Base-by-base conservation (phyloP, 1,284 basidiomycete genomes). In the Athelia psychrophila region DNA sequence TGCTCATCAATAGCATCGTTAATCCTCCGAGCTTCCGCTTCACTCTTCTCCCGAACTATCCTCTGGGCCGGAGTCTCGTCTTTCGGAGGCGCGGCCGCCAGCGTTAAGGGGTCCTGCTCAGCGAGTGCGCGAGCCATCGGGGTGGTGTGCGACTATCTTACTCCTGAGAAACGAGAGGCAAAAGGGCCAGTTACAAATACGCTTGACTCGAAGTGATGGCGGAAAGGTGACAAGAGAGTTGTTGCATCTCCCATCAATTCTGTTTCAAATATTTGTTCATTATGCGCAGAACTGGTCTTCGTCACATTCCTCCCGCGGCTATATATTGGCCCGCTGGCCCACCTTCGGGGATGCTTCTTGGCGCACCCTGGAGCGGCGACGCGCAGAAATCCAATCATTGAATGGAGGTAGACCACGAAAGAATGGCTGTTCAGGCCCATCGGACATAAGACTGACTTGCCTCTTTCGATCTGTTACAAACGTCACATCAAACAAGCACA, bases 1-100 rank as follows among this genome's bases (percentile, higher is more conserved):
- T 81, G 77, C 51, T 84, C 83, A 71, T 89, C 86, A 56, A 89
- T 89, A 54, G 79, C 75, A 45, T 86, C 83, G 63, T 80, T 86
- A 42, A 71, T 70, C 51, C 73, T 72, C 59, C 77, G 76, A 0
- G 84, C 86, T 54, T 84, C 79, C 1, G 75, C 75, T 62, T 89
- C 86, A 6, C 74, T 74, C 23, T 67, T 69, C 56, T 84, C 79
- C 25, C 86, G 71, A 15, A 66, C 68, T 25, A 74, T 72, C 44
- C 76, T 76, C 50, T 80, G 74, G 25, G 78, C 76, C 2, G 72
- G 67, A 0, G 80, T 76, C 58, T 88, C 86, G 60, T 81, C 69
- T 1, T 71, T 67, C 1, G 86, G 85, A 1, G 86, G 86, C 12
- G 76, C 74, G 25, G 84, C 68, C 2, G 78, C 75, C 49, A 72